These are phyloP conservation scores for Leptographium lundbergii DNA, from an alignment of 2,329 filamentous ascomycete genomes.

Conservation along the genomic window DNA sequence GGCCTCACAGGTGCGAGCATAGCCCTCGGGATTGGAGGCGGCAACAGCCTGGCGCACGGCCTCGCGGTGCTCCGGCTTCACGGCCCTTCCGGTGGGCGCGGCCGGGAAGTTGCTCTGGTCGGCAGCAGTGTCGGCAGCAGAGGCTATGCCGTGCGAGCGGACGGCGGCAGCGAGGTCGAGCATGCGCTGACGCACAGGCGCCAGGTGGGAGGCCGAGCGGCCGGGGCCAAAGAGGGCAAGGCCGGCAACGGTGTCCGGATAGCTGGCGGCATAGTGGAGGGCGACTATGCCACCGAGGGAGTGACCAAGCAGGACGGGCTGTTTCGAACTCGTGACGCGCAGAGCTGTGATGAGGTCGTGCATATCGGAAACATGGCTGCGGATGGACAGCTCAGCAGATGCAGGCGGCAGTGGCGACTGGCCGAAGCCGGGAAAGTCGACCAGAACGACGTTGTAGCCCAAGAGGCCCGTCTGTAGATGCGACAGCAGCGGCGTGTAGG, in stretches of 20 bases:
- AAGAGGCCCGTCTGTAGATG: conserved; percentile 3
- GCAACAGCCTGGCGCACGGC: conserved; percentile 18
- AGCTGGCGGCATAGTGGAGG: conserved; percentile 21
- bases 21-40: conserved; percentile 18
- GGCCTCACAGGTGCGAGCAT: conserved; percentile 20
- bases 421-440: conserved; percentile 19
- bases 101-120: conserved; percentile 18
- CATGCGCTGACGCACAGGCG: conserved; percentile 19
- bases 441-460: conserved; percentile 11
- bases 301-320: conserved; percentile 20
- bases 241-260: conserved; percentile 15
- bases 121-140: conserved; percentile 16
- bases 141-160: conserved; percentile 16
- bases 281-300: conserved; percentile 22
- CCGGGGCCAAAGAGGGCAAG: conserved; percentile 21
- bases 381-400: background rate
- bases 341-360: conserved; percentile 14
- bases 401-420: conserved; percentile 10
- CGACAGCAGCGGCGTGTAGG: conserved; percentile 13
- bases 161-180: conserved; percentile 16
- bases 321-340: background rate
- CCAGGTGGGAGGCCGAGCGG: conserved; percentile 18
- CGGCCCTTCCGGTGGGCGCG: conserved; percentile 11
- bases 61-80: conserved; percentile 5
- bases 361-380: conserved; percentile 17